phyloP scores from a whole-genome alignment of 192 early-diverging fungal genomes.

The Obelidium mucronatum region DNA sequence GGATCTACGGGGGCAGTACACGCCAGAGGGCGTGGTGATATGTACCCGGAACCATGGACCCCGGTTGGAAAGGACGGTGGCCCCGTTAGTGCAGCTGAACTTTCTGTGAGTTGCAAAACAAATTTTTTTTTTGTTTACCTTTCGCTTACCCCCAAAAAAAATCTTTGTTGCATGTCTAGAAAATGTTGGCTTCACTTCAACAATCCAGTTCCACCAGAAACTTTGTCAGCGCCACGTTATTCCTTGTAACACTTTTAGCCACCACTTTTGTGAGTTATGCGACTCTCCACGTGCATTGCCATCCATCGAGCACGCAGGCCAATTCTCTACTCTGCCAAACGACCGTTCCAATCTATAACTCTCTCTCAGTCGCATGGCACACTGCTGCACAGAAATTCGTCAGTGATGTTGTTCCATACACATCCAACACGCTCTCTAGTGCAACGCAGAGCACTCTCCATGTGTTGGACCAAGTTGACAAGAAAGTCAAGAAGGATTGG shows the following conservation, averaged over 20 bases:
- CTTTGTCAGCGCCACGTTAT: constrained; percentile 1
- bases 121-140: not conserved
- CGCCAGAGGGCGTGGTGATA: constrained; percentile 6
- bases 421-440: not conserved
- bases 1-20: not conserved
- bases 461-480: constrained; percentile 9
- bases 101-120: constrained; percentile 26
- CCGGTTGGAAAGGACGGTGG: constrained; percentile 25
- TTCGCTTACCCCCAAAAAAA: not conserved
- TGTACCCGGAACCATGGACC: constrained; percentile 28
- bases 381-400: constrained; percentile 40
- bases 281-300: constrained; percentile 40
- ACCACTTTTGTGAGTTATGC: constrained; percentile 31
- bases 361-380: constrained; percentile 36
- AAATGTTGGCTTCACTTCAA: constrained; percentile 22
- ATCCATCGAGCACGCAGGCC: constrained; percentile 1
- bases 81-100: constrained; percentile 13
- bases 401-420: constrained; percentile 37
- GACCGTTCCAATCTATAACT: constrained; percentile 32
- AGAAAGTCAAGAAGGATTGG: constrained; percentile 12
- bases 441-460: not conserved
- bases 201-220: too few relatives aligned
- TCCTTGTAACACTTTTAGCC: constrained; percentile 11
- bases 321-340: constrained; percentile 16
- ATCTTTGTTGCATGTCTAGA: constrained; percentile 1